Evolutionary conservation across 129 eudicot species (phyloP).

Genomic region (Helianthus tuberosus): DNA sequence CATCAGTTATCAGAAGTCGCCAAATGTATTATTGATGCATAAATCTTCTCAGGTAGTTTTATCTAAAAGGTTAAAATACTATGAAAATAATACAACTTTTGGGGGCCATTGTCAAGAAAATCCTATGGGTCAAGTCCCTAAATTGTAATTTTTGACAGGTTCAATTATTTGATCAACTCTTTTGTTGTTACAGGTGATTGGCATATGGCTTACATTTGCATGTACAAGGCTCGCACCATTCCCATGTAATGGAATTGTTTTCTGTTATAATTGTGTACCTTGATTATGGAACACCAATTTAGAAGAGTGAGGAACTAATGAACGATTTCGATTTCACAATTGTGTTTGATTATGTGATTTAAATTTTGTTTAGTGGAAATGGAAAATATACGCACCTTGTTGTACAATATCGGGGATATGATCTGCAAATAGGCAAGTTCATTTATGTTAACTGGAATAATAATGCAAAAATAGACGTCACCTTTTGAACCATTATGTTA

Average conservation of each 20-base stretch:
- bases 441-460: background rate
- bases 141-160: background rate
- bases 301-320: conserved; percentile 19
- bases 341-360: conserved; percentile 21
- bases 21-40: no score
- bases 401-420: background rate
- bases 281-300: conserved; percentile 21
- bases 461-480: background rate
- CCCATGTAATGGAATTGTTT: conserved; percentile 48
- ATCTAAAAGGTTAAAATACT: no score
- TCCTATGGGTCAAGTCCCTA: background rate
- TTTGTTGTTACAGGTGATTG: conserved; percentile 80
- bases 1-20: no score
- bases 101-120: no score
- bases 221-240: conserved; percentile 93
- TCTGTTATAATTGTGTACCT: conserved; percentile 12
- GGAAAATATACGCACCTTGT: background rate
- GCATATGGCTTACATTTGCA: conserved; percentile 99
- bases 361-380: background rate
- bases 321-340: conserved; percentile 12
- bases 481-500: background rate
- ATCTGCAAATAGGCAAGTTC: background rate
- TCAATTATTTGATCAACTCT: background rate
- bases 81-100: no score
- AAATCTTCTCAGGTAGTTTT: no score